Base-by-base conservation (phyloP, 495 filamentous ascomycete species). In the Hypoxylon subgilvum region DNA sequence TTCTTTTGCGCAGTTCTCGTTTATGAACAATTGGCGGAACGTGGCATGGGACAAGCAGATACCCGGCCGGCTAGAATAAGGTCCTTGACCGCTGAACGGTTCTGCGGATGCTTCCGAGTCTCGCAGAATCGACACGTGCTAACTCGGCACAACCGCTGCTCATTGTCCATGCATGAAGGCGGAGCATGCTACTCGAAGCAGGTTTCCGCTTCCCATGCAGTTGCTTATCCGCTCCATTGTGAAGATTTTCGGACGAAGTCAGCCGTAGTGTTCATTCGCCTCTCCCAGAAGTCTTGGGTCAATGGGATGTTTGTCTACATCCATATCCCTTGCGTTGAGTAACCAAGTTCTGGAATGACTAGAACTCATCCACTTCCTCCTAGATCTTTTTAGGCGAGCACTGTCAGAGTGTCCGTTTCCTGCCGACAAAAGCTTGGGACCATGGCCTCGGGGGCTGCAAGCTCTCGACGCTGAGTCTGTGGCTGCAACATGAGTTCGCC, bases 31-130 rank as follows among this genome's bases (percentile, higher is more conserved):
- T 39, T 27, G 27, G 22, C 52, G 58, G 58, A 9, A 41, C 10
- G 36, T 32, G 8, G 34, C 57, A 51, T 55, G 13, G 6, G 41
- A 39, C 9, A 57, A 52, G 58, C 34, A 52, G 40, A 42, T 40
- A 41, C 40, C 52, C 58, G 46, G 2, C 9, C 42, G 44, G 40
- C 23, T 42, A 27, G 53, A 58, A 63, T 35, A 63, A 40, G 31
- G 17, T 44, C 43, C 38, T 35, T 13, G n/a, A 12, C 17, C n/a
- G 38, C n/a, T 39, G 39, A 28, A 23, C 22, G n/a, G 34, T 38
- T 23, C 17, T 18, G 49, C 60, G 53, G 60, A 42, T 47, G 48
- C 48, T 57, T 45, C 60, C 60, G 60, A 49, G 54, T 50, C 36
- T 53, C 43, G 53, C 60, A 54, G 27, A 16, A 49, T 43, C 53